A percentile compares a stretch with the other conserved stretches of the same genome.
phyloP scores from a whole-genome alignment of 2,329 filamentous ascomycete genomes.

The Exophiala xenobiotica region DNA sequence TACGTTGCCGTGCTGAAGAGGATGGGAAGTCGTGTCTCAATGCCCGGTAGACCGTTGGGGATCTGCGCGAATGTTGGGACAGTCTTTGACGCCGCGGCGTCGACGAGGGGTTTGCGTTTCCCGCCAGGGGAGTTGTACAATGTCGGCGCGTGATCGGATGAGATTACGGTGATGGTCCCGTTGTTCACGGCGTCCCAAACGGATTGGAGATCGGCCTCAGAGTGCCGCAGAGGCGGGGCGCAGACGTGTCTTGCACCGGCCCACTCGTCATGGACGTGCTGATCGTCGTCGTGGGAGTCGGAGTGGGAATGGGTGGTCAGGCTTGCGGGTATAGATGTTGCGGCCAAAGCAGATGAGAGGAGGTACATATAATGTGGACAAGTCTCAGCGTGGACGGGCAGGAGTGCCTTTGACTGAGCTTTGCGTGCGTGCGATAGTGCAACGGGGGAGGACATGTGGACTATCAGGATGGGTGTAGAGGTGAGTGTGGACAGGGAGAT shows the following conservation, averaged over 20 bases:
- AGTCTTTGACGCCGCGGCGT: slow-evolving; percentile 23
- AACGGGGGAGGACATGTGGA: slow-evolving; percentile 52
- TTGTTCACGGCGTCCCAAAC: slow-evolving; percentile 55
- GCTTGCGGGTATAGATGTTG: slow-evolving; percentile 35
- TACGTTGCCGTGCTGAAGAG: slow-evolving; percentile 37
- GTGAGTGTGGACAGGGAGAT: slow-evolving; percentile 52
- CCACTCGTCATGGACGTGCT: slow-evolving; percentile 40
- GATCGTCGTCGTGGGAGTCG: slow-evolving; percentile 34
- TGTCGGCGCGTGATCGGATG: slow-evolving; percentile 49
- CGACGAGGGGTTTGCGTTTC: slow-evolving; percentile 34
- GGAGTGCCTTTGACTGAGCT: slow-evolving; percentile 48
- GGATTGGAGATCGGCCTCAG: slow-evolving; percentile 47
- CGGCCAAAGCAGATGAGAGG: slow-evolving; percentile 43
- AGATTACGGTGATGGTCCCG: slow-evolving; percentile 57
- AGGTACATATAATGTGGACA: slow-evolving; percentile 60
- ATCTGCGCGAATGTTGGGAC: slow-evolving; percentile 40
- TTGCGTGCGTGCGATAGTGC: slow-evolving; percentile 51
- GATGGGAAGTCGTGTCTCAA: slow-evolving; percentile 44
- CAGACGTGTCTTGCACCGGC: slow-evolving; percentile 56
- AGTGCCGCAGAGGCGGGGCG: slow-evolving; percentile 52
- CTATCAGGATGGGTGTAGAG: slow-evolving; percentile 54
- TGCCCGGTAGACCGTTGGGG: slow-evolving; percentile 45
- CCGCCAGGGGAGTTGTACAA: slow-evolving; percentile 41
- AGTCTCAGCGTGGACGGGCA: slow-evolving; percentile 58
- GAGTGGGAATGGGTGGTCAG: background rate